A percentile compares a stretch with the other conserved stretches of the same genome.
These are phyloP conservation scores for Vicia villosa DNA, from an alignment of 306 rosid genomes.

Conservation along the genomic window DNA sequence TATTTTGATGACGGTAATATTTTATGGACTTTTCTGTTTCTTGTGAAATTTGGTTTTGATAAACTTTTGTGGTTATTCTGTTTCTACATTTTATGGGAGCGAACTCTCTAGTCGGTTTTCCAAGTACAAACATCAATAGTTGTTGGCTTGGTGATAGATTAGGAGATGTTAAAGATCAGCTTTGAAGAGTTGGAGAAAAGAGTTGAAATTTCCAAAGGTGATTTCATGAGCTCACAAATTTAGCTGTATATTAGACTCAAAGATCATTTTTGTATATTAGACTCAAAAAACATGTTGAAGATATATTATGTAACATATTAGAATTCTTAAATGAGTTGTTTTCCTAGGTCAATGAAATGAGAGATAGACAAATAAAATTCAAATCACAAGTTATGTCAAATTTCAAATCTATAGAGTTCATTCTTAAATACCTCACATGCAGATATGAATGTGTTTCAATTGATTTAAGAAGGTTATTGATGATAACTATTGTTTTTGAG, in stretches of 20 bases:
- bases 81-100: too few relatives aligned
- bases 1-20: constrained; percentile 24
- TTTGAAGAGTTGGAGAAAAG: constrained; percentile 45
- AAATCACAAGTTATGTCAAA: background rate
- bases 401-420: background rate
- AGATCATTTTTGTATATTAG: too few relatives aligned
- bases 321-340: constrained; percentile 21
- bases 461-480: too few relatives aligned
- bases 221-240: constrained; percentile 21
- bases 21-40: background rate
- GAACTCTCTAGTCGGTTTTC: background rate
- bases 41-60: constrained; percentile 1
- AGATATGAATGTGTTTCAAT: background rate
- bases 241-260: constrained; percentile 15
- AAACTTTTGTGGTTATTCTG: too few relatives aligned
- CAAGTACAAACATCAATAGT: too few relatives aligned
- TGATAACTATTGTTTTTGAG: too few relatives aligned
- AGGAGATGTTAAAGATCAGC: too few relatives aligned
- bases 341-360: background rate
- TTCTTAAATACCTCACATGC: background rate
- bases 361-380: background rate
- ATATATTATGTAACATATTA: constrained; percentile 24
- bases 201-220: background rate
- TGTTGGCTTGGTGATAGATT: too few relatives aligned
- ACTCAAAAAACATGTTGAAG: constrained; percentile 21